Conservation (phyloP, 495 filamentous ascomycete genomes). For the Daldinia childiae region DNA sequence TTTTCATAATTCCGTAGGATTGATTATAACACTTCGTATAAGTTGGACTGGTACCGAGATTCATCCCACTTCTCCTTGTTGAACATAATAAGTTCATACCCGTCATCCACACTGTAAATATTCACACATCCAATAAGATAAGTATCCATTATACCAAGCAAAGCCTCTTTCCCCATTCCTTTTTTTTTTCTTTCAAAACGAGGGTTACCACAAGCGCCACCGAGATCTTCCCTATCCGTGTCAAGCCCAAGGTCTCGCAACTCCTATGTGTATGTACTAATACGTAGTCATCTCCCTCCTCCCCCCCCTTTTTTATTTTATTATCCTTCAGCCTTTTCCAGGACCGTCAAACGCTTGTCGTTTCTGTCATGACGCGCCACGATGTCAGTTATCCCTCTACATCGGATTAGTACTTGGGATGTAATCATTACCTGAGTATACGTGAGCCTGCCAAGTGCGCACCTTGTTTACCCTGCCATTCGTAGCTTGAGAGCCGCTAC, state of each 20-base stretch:
- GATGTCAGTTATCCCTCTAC: slow-evolving; percentile 34
- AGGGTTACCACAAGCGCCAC: slow-evolving; percentile 29
- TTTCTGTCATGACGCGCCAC: slow-evolving; percentile 36
- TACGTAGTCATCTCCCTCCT: slow-evolving; percentile 5
- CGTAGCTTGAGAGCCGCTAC: slow-evolving; percentile 44
- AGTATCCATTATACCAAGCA: not conserved
- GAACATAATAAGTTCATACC: not conserved
- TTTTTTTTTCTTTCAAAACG: slow-evolving; percentile 3
- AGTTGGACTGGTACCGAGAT: not conserved
- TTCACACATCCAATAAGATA: not conserved
- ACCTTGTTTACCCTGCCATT: slow-evolving; percentile 44
- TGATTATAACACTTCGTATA: not conserved
- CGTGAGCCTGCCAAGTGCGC: slow-evolving; percentile 53
- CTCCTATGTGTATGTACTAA: slow-evolving; percentile 23
- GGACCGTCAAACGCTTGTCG: slow-evolving; percentile 43
- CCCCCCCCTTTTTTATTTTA: not conserved
- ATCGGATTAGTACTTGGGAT: slow-evolving; percentile 16
- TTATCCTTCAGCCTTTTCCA: not conserved
- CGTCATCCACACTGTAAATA: not conserved
- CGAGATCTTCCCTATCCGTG: slow-evolving; percentile 13
- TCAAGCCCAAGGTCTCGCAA: slow-evolving; percentile 13
- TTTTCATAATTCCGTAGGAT: not conserved
- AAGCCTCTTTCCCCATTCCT: not conserved
- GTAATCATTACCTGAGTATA: slow-evolving; percentile 53
- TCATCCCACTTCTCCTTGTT: not conserved